Conservation (phyloP, 176 grass and related monocot species). For the Bolboschoenus planiculmis region DNA sequence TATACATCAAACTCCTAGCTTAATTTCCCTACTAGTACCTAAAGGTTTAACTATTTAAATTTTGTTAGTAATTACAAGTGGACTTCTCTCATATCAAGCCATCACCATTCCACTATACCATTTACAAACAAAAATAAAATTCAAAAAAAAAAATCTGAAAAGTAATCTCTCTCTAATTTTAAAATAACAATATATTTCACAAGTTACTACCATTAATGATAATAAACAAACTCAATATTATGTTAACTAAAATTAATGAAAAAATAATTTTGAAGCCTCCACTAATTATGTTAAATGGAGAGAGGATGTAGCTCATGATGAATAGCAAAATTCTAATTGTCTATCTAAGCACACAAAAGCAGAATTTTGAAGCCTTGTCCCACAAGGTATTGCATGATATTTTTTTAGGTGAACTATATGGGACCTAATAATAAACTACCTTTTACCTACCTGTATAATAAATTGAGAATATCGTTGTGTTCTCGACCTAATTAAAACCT, state of each 20-base stretch:
- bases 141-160: neutral
- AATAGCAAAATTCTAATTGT: neutral
- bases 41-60: too few relatives aligned
- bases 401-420: constrained; percentile 78
- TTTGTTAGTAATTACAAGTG: too few relatives aligned
- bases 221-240: too few relatives aligned
- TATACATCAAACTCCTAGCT: too few relatives aligned
- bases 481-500: constrained; percentile 41
- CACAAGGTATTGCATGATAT: constrained; percentile 60
- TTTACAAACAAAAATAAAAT: too few relatives aligned
- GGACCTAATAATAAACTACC: constrained; percentile 73
- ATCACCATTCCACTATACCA: too few relatives aligned
- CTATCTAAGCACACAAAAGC: constrained; percentile 11
- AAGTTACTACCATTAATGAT: neutral
- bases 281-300: neutral
- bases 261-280: neutral
- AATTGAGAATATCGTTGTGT: constrained; percentile 32
- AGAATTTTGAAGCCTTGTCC: constrained; percentile 35
- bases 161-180: neutral
- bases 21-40: too few relatives aligned
- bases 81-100: too few relatives aligned
- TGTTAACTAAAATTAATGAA: neutral
- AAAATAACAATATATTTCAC: neutral
- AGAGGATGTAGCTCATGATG: neutral
- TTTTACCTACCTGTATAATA: constrained; percentile 49